Evolutionary conservation across 2,329 filamentous ascomycete genomes (phyloP).

Genomic region (Colletotrichum tropicicola): DNA sequence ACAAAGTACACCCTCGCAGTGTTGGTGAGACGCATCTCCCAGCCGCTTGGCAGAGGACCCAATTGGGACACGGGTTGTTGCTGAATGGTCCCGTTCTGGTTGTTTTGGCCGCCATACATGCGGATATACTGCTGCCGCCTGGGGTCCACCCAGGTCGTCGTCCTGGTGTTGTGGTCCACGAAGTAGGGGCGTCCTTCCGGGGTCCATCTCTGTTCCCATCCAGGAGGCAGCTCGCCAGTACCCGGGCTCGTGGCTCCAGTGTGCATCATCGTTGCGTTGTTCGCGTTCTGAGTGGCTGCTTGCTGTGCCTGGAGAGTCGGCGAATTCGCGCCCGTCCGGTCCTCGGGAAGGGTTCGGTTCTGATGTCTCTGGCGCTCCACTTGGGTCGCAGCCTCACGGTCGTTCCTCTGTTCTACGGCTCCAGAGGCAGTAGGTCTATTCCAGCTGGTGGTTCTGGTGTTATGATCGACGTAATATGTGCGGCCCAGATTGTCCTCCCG

Average conservation of each 20-base stretch:
- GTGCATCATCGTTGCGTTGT: constrained; percentile 86
- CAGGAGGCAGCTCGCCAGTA: constrained; percentile 91
- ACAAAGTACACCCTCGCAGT: constrained; percentile 98
- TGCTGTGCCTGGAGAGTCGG: constrained; percentile 74
- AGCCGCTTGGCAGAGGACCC: constrained; percentile 92
- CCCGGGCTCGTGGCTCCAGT: constrained; percentile 95
- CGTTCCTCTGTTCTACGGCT: constrained; percentile 77
- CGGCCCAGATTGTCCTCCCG: constrained; percentile 93
- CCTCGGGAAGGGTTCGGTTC: constrained; percentile 94
- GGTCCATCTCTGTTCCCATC: constrained; percentile 96
- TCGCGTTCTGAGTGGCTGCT: constrained; percentile 51
- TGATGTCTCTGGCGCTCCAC: constrained; percentile 93
- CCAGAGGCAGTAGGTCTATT: constrained; percentile 85
- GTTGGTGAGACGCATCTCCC: constrained; percentile 99
- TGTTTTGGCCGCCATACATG: constrained; percentile 93
- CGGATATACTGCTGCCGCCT: constrained; percentile 97
- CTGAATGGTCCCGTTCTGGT: constrained; percentile 86
- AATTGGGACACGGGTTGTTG: constrained; percentile 98
- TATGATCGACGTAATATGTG: constrained; percentile 98
- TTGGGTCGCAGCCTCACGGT: constrained; percentile 90
- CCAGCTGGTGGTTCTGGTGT: constrained; percentile 97
- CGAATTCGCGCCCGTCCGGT: constrained; percentile 92
- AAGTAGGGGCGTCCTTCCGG: constrained; percentile 96
- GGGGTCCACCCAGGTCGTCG: constrained; percentile 98
- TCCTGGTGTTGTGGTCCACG: constrained; percentile 97